These are phyloP conservation scores for Glycine tomentella DNA, from an alignment of 306 rosid species.

Conservation along the genomic window DNA sequence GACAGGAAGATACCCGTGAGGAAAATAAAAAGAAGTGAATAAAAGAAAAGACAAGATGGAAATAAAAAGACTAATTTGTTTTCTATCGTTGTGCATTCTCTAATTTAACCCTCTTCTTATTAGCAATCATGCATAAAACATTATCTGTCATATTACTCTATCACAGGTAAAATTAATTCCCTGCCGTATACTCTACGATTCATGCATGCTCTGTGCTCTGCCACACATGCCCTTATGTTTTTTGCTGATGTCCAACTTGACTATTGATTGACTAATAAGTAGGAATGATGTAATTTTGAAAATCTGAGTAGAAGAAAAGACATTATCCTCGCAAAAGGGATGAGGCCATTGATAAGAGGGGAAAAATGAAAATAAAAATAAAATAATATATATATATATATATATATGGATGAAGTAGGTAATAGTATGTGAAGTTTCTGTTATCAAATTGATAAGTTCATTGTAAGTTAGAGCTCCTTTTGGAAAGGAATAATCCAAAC, in stretches of 20 bases:
- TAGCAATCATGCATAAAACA: not conserved
- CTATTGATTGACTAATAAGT: not conserved
- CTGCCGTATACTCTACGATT: constrained; percentile 15
- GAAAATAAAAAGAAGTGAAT: too few species aligned
- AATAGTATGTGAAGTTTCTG: not conserved
- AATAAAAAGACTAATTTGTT: not conserved
- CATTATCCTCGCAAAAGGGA: not conserved
- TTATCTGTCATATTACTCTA: not conserved
- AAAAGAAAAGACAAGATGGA: too few species aligned
- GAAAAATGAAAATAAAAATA: not conserved
- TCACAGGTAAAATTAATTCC: constrained; percentile 13
- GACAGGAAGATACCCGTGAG: too few species aligned
- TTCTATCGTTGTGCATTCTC: not conserved
- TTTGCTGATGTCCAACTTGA: not conserved
- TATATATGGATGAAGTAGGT: too few species aligned
- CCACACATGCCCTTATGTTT: not conserved
- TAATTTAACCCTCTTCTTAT: not conserved
- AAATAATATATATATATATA: too few species aligned
- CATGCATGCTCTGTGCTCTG: constrained; percentile 6
- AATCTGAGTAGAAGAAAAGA: not conserved
- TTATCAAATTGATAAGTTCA: not conserved
- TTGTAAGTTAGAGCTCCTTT: not conserved
- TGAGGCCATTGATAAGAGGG: not conserved
- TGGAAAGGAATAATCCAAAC: not conserved
- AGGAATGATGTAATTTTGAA: constrained; percentile 3